phyloP scores from a whole-genome alignment of 2,329 filamentous ascomycete species.

The Ascochyta rabiei region DNA sequence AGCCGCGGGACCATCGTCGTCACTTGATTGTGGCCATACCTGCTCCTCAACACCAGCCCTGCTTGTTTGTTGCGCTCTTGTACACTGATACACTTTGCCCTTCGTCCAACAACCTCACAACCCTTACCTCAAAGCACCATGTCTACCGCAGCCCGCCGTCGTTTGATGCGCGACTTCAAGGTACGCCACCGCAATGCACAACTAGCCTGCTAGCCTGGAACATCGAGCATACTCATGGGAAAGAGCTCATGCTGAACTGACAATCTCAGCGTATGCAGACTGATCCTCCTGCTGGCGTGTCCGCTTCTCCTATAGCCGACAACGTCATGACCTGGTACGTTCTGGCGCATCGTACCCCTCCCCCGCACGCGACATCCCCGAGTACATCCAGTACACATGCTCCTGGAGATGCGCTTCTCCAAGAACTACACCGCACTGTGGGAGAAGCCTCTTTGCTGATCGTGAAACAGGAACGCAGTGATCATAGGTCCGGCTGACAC shows the following conservation, averaged over 20 bases:
- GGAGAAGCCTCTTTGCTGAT: slow-evolving; percentile 31
- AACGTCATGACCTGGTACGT: slow-evolving; percentile 95
- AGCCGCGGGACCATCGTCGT: slow-evolving; percentile 8
- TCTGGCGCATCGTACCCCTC: slow-evolving; percentile 20
- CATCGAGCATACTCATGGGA: background rate
- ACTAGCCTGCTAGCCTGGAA: slow-evolving; percentile 4
- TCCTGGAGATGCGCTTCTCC: background rate
- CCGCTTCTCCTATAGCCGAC: slow-evolving; percentile 91
- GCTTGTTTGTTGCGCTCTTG: background rate
- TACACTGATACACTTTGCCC: background rate
- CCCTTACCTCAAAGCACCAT: slow-evolving; percentile 52
- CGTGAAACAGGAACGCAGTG: slow-evolving; percentile 80
- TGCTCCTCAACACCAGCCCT: background rate
- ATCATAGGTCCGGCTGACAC: slow-evolving; percentile 98
- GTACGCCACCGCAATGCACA: slow-evolving; percentile 57
- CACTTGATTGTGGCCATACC: slow-evolving; percentile 4
- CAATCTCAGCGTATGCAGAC: slow-evolving; percentile 90
- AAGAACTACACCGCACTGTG: background rate
- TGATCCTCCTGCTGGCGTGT: slow-evolving; percentile 94
- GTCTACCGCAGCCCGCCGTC: slow-evolving; percentile 94
- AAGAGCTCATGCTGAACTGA: slow-evolving; percentile 16
- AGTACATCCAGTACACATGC: background rate
- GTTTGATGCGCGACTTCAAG: slow-evolving; percentile 99
- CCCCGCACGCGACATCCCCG: slow-evolving; percentile 36
- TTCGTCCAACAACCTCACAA: background rate